Conservation (phyloP, 768 basidiomycete species). For the Mycena chlorophos region DNA sequence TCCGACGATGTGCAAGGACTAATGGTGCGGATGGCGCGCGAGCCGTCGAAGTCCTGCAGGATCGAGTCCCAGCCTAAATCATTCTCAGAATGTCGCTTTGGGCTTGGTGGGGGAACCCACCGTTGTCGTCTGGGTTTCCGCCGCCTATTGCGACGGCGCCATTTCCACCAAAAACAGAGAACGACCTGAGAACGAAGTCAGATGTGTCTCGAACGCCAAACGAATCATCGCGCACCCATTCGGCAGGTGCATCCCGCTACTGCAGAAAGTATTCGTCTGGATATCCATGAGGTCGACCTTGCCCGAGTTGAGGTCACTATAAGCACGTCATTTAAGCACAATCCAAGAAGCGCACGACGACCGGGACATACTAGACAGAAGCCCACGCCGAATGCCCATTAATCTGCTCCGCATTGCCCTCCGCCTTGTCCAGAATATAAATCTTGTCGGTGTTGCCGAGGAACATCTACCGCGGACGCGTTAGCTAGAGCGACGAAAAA, state of each 20-base stretch:
- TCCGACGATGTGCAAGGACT: slow-evolving; percentile 63
- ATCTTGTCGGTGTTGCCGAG: not conserved
- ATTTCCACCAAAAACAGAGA: slow-evolving; percentile 74
- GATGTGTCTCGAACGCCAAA: not conserved
- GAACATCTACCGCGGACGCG: not conserved
- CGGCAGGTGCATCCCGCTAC: slow-evolving; percentile 76
- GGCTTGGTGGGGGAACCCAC: no score
- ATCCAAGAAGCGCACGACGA: not conserved
- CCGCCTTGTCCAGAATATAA: slow-evolving; percentile 72
- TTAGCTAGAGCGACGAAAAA: not conserved
- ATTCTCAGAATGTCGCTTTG: no score
- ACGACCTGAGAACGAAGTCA: slow-evolving; percentile 34
- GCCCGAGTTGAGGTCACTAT: slow-evolving; percentile 65
- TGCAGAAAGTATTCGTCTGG: slow-evolving; percentile 74
- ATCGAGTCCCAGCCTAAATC: slow-evolving; percentile 62
- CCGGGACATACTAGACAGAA: slow-evolving; percentile 46
- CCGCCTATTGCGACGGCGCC: slow-evolving; percentile 71
- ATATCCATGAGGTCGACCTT: slow-evolving; percentile 69
- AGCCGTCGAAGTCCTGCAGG: slow-evolving; percentile 81
- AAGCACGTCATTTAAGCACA: not conserved
- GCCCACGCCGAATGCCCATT: slow-evolving; percentile 76
- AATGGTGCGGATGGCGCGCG: slow-evolving; percentile 76
- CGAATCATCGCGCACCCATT: slow-evolving; percentile 47
- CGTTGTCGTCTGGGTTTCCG: slow-evolving; percentile 50
- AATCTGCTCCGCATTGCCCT: slow-evolving; percentile 52